A percentile compares a stretch with the other conserved stretches of the same genome.
Conservation (phyloP, 2,329 filamentous ascomycete species). For the Fusarium irregulare region DNA sequence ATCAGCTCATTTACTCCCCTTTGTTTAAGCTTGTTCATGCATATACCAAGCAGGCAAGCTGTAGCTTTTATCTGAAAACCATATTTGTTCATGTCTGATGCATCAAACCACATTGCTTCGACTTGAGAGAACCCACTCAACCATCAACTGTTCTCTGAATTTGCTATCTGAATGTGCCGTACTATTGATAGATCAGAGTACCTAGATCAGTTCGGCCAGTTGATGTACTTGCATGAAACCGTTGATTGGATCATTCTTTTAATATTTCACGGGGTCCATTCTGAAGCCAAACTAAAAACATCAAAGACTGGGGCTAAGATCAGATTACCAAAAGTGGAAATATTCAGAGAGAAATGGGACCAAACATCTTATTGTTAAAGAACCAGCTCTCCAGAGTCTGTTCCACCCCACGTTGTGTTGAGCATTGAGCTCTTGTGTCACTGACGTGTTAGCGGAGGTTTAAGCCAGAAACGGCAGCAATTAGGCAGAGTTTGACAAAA, state of each 20-base stretch:
- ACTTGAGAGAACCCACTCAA: background rate
- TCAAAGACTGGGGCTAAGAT: background rate
- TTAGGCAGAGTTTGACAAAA: slow-evolving; percentile 14
- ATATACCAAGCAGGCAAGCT: slow-evolving; percentile 20
- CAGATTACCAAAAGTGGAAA: slow-evolving; percentile 32
- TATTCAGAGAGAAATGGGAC: slow-evolving; percentile 26
- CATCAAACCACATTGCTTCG: background rate
- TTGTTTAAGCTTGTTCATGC: slow-evolving; percentile 28
- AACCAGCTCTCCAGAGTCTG: background rate
- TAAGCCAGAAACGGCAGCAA: slow-evolving; percentile 27
- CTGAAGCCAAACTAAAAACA: background rate
- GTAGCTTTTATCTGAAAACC: background rate
- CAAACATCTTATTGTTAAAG: slow-evolving; percentile 2
- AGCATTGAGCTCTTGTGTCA: slow-evolving; percentile 14
- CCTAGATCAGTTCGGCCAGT: no score
- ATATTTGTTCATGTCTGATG: background rate
- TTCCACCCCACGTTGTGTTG: slow-evolving; percentile 28
- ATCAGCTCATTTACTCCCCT: slow-evolving; percentile 26
- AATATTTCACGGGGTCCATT: background rate
- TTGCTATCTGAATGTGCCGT: no score
- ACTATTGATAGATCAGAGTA: background rate
- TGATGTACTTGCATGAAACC: background rate
- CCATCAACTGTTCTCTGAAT: background rate
- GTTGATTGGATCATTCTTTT: background rate
- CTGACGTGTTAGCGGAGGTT: slow-evolving; percentile 16